Conservation (phyloP, 306 rosid genomes). For the Malus sieversii region DNA sequence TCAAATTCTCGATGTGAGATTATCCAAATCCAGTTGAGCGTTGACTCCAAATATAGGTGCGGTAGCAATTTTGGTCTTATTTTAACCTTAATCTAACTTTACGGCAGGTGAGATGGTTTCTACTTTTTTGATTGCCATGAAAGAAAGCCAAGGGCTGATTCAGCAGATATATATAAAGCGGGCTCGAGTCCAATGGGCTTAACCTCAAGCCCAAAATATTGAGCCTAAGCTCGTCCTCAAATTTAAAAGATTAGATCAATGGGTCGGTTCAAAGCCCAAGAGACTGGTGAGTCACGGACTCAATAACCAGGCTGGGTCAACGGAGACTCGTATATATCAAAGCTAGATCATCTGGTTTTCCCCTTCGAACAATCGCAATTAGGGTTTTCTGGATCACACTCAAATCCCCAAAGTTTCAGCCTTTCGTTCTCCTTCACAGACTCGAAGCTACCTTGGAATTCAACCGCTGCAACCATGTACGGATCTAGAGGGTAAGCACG, state of each 20-base stretch:
- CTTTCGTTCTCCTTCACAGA: neutral
- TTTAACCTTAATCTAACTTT: neutral
- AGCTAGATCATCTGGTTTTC: too few species aligned
- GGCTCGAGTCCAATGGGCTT: neutral
- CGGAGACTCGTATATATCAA: neutral
- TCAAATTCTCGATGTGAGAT: too few species aligned
- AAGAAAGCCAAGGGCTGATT: too few species aligned
- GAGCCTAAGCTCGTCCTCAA: neutral
- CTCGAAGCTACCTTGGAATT: neutral
- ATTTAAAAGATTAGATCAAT: neutral
- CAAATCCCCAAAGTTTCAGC: neutral
- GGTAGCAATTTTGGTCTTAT: neutral
- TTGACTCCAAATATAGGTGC: too few species aligned
- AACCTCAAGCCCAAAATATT: neutral
- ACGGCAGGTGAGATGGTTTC: neutral
- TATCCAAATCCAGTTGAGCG: too few species aligned
- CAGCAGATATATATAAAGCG: neutral
- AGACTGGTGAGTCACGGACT: neutral
- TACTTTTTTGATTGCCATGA: neutral
- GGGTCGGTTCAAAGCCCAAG: neutral
- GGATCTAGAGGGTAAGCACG: slow-evolving; percentile 14
- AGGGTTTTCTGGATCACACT: neutral
- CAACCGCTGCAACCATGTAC: neutral
- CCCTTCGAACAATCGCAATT: neutral
- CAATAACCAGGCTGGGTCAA: neutral